These are phyloP conservation scores for Blastocystis sp. DNA, from an alignment of 352 stramenopile species.

Conservation along the genomic window DNA sequence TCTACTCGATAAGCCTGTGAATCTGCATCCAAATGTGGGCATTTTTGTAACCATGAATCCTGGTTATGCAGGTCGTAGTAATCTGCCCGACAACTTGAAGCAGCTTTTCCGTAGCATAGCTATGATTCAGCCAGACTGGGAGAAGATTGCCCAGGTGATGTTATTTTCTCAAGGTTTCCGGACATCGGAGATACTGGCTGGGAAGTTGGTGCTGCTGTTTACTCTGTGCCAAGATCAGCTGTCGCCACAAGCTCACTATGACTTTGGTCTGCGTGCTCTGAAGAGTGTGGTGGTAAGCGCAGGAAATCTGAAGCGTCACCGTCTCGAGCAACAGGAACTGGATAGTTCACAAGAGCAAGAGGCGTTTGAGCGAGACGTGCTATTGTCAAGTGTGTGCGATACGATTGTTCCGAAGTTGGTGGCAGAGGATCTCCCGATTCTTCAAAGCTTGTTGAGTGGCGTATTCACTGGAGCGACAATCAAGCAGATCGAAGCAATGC, in stretches of 20 bases:
- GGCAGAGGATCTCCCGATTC: slow-evolving; percentile 88
- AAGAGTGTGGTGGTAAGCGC: slow-evolving; percentile 97
- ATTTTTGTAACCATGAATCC: slow-evolving; percentile 99
- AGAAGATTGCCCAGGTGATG: slow-evolving; percentile 99
- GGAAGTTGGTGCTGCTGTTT: slow-evolving; percentile 95
- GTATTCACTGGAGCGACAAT: slow-evolving; percentile 88
- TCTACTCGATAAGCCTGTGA: slow-evolving; percentile 86
- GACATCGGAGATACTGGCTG: slow-evolving; percentile 88
- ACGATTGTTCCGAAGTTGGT: slow-evolving; percentile 98
- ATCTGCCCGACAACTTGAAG: slow-evolving; percentile 95
- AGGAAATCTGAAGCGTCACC: slow-evolving; percentile 87
- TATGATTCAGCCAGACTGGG: slow-evolving; percentile 97
- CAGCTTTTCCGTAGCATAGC: slow-evolving; percentile 97
- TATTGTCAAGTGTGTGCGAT: slow-evolving; percentile 95
- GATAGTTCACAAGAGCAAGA: slow-evolving; percentile 65
- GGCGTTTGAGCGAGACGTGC: slow-evolving; percentile 79
- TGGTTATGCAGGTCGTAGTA: slow-evolving; percentile 93
- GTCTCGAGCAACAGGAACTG: slow-evolving; percentile 62
- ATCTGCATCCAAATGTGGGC: slow-evolving; percentile 90
- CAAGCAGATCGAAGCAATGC: slow-evolving; percentile 76
- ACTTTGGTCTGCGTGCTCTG: slow-evolving; percentile 96
- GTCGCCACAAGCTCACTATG: slow-evolving; percentile 97
- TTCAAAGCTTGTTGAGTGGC: slow-evolving; percentile 87
- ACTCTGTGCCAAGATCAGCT: slow-evolving; percentile 93
- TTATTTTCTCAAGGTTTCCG: slow-evolving; percentile 98